Evolutionary conservation across 139 green algal genomes (phyloP), one percentile per base, ranked within the genome.

Genomic region (Chlorella sp.): DNA sequence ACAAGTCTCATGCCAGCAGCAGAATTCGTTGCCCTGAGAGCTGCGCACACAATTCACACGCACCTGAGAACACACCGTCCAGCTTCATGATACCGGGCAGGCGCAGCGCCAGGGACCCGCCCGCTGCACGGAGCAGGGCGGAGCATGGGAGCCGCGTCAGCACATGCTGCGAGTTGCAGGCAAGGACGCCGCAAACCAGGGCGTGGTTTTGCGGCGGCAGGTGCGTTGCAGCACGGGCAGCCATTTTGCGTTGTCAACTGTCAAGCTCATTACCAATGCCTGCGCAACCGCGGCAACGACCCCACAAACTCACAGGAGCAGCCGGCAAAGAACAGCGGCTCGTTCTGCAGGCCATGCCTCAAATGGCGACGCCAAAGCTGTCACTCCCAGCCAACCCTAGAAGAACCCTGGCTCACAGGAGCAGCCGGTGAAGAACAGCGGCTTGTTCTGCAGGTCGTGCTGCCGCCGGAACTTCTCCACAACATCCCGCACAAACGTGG

Each of bases 301-400:
- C n/a, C n/a, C n/a, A n/a, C n/a, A n/a, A n/a, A n/a, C 76, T 8
- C 76, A 82, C 76, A 82, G 34, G 76, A 82, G 76, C 76, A 82
- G 36, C 76, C 76, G 3, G 76, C 72, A 24, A 82, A 82, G 54
- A 72, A 82, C 9, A 82, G 54, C 32, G 76, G 76, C 76, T 72
- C 36, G 36, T 48, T 20, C 11, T 9, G 24, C 46, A 82, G 54
- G 17, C 38, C 9, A 2, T 72, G 54, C n/a, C n/a, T n/a, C n/a
- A n/a, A n/a, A n/a, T n/a, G n/a, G n/a, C n/a, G n/a, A n/a, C n/a
- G n/a, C n/a, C n/a, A n/a, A n/a, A n/a, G n/a, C n/a, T n/a, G n/a
- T n/a, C n/a, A n/a, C n/a, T n/a, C n/a, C n/a, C n/a, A n/a, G n/a
- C n/a, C n/a, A n/a, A n/a, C n/a, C n/a, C n/a, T n/a, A n/a, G n/a